Conservation (phyloP, 129 eudicot genomes). For the Arctium minus region DNA sequence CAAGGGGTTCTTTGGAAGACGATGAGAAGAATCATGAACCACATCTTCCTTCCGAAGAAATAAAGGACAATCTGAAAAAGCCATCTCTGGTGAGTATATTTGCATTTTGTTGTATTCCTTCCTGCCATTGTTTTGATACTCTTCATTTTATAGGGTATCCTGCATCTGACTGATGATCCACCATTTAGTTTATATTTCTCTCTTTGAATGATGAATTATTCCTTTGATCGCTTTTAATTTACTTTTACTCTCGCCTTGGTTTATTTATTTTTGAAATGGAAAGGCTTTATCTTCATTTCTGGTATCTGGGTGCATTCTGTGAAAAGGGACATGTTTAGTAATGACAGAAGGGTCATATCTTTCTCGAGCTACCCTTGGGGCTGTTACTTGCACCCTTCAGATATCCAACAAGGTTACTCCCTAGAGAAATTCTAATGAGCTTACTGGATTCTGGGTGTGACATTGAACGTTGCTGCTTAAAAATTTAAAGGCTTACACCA, state of each 20-base stretch:
- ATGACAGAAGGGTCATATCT: not conserved
- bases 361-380: not conserved
- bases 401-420: not conserved
- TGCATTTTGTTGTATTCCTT: not conserved
- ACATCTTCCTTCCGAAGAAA: conserved; percentile 54
- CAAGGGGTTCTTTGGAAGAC: conserved; percentile 46
- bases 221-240: not conserved
- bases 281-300: not conserved
- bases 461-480: not conserved
- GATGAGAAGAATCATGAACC: conserved; percentile 46
- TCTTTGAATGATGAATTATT: not conserved
- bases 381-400: not conserved
- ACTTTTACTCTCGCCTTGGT: not conserved
- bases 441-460: not conserved
- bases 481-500: too few relatives aligned
- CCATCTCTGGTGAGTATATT: conserved; percentile 59
- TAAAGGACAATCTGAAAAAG: conserved; percentile 49
- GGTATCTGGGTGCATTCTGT: not conserved
- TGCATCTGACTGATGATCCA: not conserved
- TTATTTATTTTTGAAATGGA: not conserved
- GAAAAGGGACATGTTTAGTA: not conserved
- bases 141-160: not conserved
- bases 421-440: not conserved
- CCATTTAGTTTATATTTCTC: not conserved
- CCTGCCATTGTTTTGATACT: not conserved